These are phyloP conservation scores for Monilinia fructigena DNA, from an alignment of 2,329 filamentous ascomycete genomes.

Conservation along the genomic window DNA sequence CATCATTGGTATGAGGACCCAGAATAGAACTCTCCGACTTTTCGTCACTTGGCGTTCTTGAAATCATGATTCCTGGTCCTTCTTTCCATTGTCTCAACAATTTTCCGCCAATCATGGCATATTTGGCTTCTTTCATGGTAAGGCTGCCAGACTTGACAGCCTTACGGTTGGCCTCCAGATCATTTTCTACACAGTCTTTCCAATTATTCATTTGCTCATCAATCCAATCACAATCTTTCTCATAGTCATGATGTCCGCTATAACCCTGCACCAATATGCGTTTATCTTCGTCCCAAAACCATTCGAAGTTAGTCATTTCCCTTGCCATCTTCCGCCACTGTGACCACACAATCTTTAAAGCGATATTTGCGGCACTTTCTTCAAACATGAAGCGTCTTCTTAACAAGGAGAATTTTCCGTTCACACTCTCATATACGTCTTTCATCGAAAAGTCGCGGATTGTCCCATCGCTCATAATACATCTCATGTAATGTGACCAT, in stretches of 20 bases:
- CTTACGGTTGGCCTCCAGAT: neutral
- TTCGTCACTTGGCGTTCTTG: neutral
- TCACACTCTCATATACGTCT: neutral
- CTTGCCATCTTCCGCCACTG: neutral
- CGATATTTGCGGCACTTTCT: neutral
- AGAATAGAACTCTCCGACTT: conserved; percentile 1
- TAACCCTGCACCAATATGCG: conserved; percentile 12
- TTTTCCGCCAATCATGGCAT: neutral
- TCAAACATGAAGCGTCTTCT: neutral
- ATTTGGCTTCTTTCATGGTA: neutral
- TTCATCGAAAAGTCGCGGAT: conserved; percentile 2
- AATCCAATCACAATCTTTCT: conserved; percentile 1
- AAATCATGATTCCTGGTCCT: conserved; percentile 15
- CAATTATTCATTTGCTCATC: conserved; percentile 3
- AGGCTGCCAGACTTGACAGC: neutral
- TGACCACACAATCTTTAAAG: neutral
- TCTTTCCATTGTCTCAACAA: conserved; percentile 12
- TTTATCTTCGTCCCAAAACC: conserved; percentile 13
- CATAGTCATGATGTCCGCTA: neutral
- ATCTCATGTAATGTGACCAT: conserved; percentile 6
- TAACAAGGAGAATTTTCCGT: neutral
- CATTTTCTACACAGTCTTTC: neutral
- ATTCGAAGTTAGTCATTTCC: neutral
- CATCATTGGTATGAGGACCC: conserved; percentile 8
- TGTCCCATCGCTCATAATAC: neutral